Evolutionary conservation across 257 asterid species (phyloP).

Genomic region (Ilex asprella): DNA sequence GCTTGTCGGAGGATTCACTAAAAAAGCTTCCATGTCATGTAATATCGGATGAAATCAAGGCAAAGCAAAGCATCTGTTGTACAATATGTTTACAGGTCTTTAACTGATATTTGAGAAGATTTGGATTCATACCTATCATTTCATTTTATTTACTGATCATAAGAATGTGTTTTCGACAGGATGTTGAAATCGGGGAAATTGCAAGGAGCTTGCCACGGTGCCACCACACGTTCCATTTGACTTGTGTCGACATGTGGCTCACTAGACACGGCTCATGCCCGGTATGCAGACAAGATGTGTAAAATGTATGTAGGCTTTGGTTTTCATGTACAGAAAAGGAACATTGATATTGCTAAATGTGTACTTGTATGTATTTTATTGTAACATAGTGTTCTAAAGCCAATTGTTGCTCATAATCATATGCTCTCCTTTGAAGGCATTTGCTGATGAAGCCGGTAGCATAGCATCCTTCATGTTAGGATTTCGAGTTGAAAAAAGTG

Average conservation of each 20-base stretch:
- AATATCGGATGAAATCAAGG: constrained; percentile 4
- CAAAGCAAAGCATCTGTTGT: constrained; percentile 11
- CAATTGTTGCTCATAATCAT: too few species aligned
- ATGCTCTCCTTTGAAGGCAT: too few species aligned
- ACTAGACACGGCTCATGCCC: constrained; percentile 22
- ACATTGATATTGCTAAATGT: neutral
- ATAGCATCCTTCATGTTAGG: too few species aligned
- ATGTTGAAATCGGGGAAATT: constrained; percentile 18
- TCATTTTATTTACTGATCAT: neutral
- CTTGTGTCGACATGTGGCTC: constrained; percentile 27
- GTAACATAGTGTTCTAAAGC: neutral
- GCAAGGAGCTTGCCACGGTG: constrained; percentile 25
- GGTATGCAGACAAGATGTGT: constrained; percentile 19
- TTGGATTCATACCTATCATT: neutral
- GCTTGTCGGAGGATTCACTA: constrained; percentile 15
- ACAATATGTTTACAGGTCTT: constrained; percentile 23
- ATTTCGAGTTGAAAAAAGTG: too few species aligned
- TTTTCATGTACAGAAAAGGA: neutral
- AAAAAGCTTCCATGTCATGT: constrained; percentile 19
- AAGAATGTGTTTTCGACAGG: constrained; percentile 8
- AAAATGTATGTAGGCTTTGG: neutral
- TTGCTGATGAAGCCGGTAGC: too few species aligned
- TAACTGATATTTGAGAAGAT: neutral
- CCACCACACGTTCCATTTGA: constrained; percentile 19
- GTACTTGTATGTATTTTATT: neutral